These are phyloP conservation scores for Arctium lappa DNA, from an alignment of 129 eudicot genomes.

Conservation along the genomic window DNA sequence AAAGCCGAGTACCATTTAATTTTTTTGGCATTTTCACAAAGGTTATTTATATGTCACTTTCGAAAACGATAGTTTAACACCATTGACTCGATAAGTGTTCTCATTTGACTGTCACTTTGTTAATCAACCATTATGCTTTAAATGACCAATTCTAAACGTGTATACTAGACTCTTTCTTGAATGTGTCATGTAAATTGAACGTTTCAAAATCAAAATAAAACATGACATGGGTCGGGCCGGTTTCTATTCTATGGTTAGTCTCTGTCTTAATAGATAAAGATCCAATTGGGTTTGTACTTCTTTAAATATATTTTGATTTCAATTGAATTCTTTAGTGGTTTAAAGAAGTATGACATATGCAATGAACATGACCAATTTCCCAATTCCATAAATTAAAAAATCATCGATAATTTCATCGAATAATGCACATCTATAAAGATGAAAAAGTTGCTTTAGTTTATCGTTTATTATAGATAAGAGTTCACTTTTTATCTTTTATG, in stretches of 20 bases:
- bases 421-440: not conserved
- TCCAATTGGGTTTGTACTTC: not conserved
- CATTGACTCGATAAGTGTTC: conserved; percentile 11
- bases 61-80: conserved; percentile 14
- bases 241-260: not conserved
- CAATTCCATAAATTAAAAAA: not conserved
- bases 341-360: not conserved
- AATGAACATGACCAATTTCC: not conserved
- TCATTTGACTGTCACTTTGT: not conserved
- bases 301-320: not conserved
- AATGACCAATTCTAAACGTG: conserved; percentile 20
- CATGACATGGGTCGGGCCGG: not conserved
- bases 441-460: conserved; percentile 1
- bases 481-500: conserved; percentile 3
- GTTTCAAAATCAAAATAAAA: conserved; percentile 4
- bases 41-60: conserved; percentile 6
- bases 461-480: not conserved
- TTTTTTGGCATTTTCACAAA: not conserved
- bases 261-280: not conserved
- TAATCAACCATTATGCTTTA: not conserved
- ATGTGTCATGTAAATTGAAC: conserved; percentile 15
- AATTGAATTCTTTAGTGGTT: not conserved
- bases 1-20: not conserved
- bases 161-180: not conserved
- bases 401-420: not conserved